Conservation (phyloP, 208 protist genomes). For the Leishmania amazonensis region DNA sequence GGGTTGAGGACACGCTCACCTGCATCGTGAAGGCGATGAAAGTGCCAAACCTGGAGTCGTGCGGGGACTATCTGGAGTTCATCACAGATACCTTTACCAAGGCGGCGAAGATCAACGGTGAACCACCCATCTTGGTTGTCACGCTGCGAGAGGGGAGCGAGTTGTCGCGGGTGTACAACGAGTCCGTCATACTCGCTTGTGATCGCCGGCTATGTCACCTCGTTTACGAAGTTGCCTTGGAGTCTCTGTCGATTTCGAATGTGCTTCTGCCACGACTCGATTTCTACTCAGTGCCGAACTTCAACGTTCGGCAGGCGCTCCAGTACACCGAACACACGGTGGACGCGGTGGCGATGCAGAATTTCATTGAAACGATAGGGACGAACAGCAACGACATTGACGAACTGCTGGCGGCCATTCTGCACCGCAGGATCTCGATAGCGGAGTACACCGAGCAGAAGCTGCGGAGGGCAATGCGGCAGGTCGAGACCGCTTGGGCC, state of each 20-base stretch:
- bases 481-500: conserved; percentile 46
- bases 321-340: conserved; percentile 79
- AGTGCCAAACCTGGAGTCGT: conserved; percentile 83
- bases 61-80: conserved; percentile 81
- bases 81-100: conserved; percentile 74
- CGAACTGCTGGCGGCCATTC: conserved; percentile 73
- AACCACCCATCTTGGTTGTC: conserved; percentile 73
- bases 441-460: conserved; percentile 69
- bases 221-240: conserved; percentile 75
- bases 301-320: conserved; percentile 62
- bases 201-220: conserved; percentile 79
- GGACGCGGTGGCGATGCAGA: conserved; percentile 58
- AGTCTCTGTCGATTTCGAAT: conserved; percentile 61
- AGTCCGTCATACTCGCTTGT: conserved; percentile 68
- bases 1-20: conserved; percentile 69
- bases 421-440: conserved; percentile 52
- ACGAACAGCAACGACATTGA: conserved; percentile 85
- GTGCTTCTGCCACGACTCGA: conserved; percentile 71
- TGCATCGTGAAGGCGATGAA: conserved; percentile 67
- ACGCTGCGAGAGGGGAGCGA: conserved; percentile 76
- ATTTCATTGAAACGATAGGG: conserved; percentile 79
- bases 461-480: conserved; percentile 78
- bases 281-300: conserved; percentile 80
- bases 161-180: conserved; percentile 77
- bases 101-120: conserved; percentile 68